Evolutionary conservation across 2,329 filamentous ascomycete genomes (phyloP), one percentile per base, ranked within the genome.

Genomic region (Phyllosticta citriasiana): DNA sequence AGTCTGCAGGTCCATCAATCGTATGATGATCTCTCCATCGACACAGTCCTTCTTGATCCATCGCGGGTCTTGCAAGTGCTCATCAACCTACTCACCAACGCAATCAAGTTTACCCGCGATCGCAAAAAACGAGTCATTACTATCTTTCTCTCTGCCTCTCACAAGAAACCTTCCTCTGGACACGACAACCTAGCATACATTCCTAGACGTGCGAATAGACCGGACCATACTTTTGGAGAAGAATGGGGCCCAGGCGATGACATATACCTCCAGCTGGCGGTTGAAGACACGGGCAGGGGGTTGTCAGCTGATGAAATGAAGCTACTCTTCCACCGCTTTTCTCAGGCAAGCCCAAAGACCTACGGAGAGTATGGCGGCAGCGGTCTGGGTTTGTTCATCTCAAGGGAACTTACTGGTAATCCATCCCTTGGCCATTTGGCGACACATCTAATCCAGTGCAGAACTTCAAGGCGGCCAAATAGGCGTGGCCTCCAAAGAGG

Each of bases 341-440:
- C 57, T 8, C 61, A 63, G 19, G 59, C 65, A 19, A 64, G 63
- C 10, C 64, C 64, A 19, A 65, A 64, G 26, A 67, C 66, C 4
- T 63, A 67, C 24, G 62, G 67, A 26, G 66, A 72, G 12, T 73
- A 73, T 27, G 71, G 72, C 66, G 73, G 73, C 4, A 73, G 70
- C n/a, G 73, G 73, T 0, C 65, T 75, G 1, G 73, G 73, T 1
- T 66, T 74, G 6, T 74, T 73, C 63, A 73, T 74, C 54, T 73
- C 71, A 0, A 66, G 69, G 8, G 67, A 71, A 60, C 67, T 74
- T 2, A 66, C 40, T 7, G 40, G 40, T 47, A 47, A 16, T 7
- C 12, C 70, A n/a, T 47, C 14, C 10, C 10, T 2, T 10, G 14
- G 5, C 10, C 33, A 16, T 16, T 2, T 40, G 10, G 14, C 8